Evolutionary conservation across 2,329 filamentous ascomycete species (phyloP).

Genomic region (Sporothrix pseudoabietina): DNA sequence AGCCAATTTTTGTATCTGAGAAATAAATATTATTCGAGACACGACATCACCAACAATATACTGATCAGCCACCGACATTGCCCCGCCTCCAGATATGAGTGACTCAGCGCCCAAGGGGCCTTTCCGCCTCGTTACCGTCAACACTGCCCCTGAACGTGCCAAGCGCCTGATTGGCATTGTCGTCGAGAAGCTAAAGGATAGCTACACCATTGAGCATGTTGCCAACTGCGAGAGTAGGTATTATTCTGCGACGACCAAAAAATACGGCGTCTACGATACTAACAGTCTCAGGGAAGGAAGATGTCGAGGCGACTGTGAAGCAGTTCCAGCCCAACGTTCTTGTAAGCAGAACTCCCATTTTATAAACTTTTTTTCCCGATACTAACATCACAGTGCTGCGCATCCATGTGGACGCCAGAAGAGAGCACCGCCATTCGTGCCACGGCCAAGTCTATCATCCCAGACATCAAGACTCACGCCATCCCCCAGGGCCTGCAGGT

Average conservation of each 20-base stretch:
- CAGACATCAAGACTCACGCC: slow-evolving; percentile 54
- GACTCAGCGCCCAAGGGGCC: slow-evolving; percentile 36
- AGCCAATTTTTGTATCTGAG: too few relatives aligned
- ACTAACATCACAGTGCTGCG: slow-evolving; percentile 57
- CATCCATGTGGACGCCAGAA: slow-evolving; percentile 55
- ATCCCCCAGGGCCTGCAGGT: slow-evolving; percentile 58
- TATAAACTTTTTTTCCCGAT: neutral
- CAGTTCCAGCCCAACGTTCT: slow-evolving; percentile 40
- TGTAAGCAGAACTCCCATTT: slow-evolving; percentile 31
- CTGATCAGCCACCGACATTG: neutral
- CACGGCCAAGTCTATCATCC: slow-evolving; percentile 48
- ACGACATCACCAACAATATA: neutral
- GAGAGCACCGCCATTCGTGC: slow-evolving; percentile 50
- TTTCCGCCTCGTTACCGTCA: slow-evolving; percentile 67
- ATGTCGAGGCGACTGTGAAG: slow-evolving; percentile 45
- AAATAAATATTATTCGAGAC: neutral
- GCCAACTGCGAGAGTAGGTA: slow-evolving; percentile 52
- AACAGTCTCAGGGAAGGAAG: neutral
- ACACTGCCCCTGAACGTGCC: slow-evolving; percentile 67
- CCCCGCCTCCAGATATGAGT: neutral
- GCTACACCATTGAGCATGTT: slow-evolving; percentile 63
- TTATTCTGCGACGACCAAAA: slow-evolving; percentile 41
- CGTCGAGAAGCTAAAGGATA: slow-evolving; percentile 63
- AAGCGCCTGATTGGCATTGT: slow-evolving; percentile 63
- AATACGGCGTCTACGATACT: neutral